Evolutionary conservation across 805 yeast genomes (phyloP).

Genomic region (Cyberlindnera japonica): DNA sequence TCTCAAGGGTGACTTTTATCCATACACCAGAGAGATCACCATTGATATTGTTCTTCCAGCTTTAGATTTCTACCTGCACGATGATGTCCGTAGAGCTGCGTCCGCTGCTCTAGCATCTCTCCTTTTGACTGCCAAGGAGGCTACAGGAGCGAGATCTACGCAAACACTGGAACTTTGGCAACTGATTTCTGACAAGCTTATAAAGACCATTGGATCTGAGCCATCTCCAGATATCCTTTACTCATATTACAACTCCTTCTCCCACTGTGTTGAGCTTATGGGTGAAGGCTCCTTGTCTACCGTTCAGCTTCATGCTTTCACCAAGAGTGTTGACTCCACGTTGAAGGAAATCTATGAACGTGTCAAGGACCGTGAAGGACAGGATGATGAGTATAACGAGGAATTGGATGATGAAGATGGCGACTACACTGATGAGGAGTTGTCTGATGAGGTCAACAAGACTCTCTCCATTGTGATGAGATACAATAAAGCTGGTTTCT

Average conservation of each 20-base stretch:
- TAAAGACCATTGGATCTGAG: slow-evolving; percentile 66
- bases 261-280: slow-evolving; percentile 60
- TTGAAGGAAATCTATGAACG: slow-evolving; percentile 67
- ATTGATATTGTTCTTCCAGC: slow-evolving; percentile 83
- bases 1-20: slow-evolving; percentile 76
- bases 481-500: slow-evolving; percentile 51
- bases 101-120: slow-evolving; percentile 80
- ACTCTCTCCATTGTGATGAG: slow-evolving; percentile 69
- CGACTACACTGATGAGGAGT: slow-evolving; percentile 84
- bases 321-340: slow-evolving; percentile 56
- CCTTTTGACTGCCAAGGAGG: slow-evolving; percentile 54
- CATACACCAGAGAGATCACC: slow-evolving; percentile 76
- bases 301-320: slow-evolving; percentile 52
- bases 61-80: slow-evolving; percentile 85
- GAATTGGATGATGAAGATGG: slow-evolving; percentile 81
- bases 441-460: slow-evolving; percentile 80
- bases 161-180: slow-evolving; percentile 71
- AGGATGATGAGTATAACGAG: slow-evolving; percentile 84
- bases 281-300: slow-evolving; percentile 59
- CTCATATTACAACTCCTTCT: slow-evolving; percentile 70
- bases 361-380: slow-evolving; percentile 65
- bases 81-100: slow-evolving; percentile 90
- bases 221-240: slow-evolving; percentile 81
- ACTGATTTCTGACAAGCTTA: slow-evolving; percentile 60
- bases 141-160: slow-evolving; percentile 47